Evolutionary conservation across 441 rosid genomes (phyloP), one percentile per base, ranked within the genome.

Genomic region (Flueggea neowawraea): DNA sequence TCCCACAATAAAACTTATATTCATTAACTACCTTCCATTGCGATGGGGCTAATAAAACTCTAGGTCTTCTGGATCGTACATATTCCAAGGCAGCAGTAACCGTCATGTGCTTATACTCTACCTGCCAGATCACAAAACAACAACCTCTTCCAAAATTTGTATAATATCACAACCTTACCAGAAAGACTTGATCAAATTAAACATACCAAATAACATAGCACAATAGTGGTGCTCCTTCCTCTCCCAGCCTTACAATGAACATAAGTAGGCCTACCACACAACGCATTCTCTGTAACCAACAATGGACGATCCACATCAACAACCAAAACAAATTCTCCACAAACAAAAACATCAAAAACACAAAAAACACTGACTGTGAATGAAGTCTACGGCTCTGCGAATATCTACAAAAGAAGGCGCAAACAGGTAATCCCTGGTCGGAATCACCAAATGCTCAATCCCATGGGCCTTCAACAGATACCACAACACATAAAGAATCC

Each of bases 201-300:
- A 61, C 53, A 55, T 77, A 75, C 97, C 95, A 90, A 79, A 75
- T 90, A 90, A 67, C 93, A 91, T 57, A 86, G 87, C 75, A 86
- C 94, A 64, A 91, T 75, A 5, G 91, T 85, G 8, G 96, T 88
- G 74, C 91, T 91, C 74, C 91, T 83, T 63, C 96, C 94, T 3
- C 91, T 82, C 57, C 95, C 95, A 66, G 95, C 95, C 77, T 91
- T 91, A 74, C 97, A 88, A 69, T 91, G 97, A 48, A 91, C 94
- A 28, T 86, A 88, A 9, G 96, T 88, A 56, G 84, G 84, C 69
- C 64, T 82, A 69, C 91, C 80, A 31, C 79, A 81, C 52, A 75
- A 78, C 52, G 84, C 68, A 52, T 88, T 84, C 68, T 66, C 96
- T 91, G 75, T 50, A 57, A 59, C 59, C 70, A 66, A 58, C 13